phyloP scores from a whole-genome alignment of 2,329 filamentous ascomycete species.

The Clarireedia monteithiana region DNA sequence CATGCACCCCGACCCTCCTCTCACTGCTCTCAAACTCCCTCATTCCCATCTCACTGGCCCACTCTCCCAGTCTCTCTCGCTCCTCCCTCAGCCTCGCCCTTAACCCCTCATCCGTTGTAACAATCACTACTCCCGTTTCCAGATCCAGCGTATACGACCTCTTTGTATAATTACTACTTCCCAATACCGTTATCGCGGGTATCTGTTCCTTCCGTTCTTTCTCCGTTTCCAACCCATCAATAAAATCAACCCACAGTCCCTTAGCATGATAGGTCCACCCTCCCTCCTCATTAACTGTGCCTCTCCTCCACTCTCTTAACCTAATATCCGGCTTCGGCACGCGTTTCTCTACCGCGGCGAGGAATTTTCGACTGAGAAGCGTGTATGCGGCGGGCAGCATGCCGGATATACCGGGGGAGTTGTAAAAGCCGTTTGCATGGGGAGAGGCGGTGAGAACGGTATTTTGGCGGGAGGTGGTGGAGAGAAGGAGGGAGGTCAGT shows the following conservation, averaged over 20 bases:
- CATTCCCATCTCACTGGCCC: conserved; percentile 59
- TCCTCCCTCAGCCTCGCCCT: conserved; percentile 71
- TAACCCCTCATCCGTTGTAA: conserved; percentile 68
- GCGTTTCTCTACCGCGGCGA: conserved; percentile 39
- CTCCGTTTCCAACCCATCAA: background rate
- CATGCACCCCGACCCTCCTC: conserved; percentile 75
- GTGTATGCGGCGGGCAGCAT: conserved; percentile 91
- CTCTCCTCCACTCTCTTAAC: conserved; percentile 81
- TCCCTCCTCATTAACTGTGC: conserved; percentile 69
- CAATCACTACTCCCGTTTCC: conserved; percentile 79
- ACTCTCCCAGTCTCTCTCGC: conserved; percentile 69
- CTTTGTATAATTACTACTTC: conserved; percentile 93
- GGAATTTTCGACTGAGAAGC: conserved; percentile 73
- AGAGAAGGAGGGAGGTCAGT: conserved; percentile 71
- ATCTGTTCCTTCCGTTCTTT: background rate
- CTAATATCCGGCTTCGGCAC: conserved; percentile 39
- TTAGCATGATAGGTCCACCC: conserved; percentile 99
- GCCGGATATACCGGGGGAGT: conserved; percentile 78
- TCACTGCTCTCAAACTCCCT: conserved; percentile 78
- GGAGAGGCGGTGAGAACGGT: conserved; percentile 90
- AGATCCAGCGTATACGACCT: conserved; percentile 87
- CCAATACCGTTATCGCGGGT: conserved; percentile 49
- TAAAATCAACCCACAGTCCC: conserved; percentile 78
- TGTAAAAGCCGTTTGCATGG: conserved; percentile 91
- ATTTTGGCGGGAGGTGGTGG: conserved; percentile 50